phyloP scores from a whole-genome alignment of 257 asterid species.

The Fraxinus cuspidata region DNA sequence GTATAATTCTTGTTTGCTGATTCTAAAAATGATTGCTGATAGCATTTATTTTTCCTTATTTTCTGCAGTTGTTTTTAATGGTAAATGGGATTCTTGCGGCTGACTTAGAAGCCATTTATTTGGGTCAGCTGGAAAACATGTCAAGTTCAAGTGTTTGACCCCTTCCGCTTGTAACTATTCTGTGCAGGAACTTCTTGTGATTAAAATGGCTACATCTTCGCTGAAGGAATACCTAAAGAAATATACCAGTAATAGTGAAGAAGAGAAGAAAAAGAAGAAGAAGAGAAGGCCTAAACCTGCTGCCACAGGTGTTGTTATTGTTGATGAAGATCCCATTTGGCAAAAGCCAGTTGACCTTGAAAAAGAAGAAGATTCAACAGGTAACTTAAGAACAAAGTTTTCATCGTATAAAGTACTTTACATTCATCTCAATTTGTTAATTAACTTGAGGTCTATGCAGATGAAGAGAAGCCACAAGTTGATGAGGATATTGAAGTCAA shows the following conservation, averaged over 20 bases:
- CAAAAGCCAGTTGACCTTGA: conserved; percentile 63
- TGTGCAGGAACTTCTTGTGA: conserved; percentile 5
- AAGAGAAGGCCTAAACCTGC: conserved; percentile 45
- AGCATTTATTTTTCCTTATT: no score
- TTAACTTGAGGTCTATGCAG: conserved; percentile 27
- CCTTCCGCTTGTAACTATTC: not conserved
- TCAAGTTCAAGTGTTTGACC: not conserved
- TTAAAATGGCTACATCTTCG: conserved; percentile 55
- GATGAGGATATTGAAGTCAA: conserved; percentile 84
- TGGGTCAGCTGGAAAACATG: not conserved
- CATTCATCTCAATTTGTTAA: conserved; percentile 15
- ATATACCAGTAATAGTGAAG: conserved; percentile 56
- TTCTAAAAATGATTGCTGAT: not conserved
- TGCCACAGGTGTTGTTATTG: conserved; percentile 54
- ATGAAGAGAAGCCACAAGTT: conserved; percentile 82
- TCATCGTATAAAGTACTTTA: not conserved
- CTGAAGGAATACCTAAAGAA: conserved; percentile 76
- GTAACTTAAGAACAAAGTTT: conserved; percentile 30
- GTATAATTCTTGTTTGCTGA: not conserved
- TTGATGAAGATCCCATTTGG: conserved; percentile 87
- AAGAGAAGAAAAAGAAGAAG: conserved; percentile 55
- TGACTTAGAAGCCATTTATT: not conserved
- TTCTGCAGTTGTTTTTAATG: no score
- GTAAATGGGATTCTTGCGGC: no score
- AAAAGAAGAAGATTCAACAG: conserved; percentile 67